Evolutionary conservation across 164 flowering plant species (phyloP).

Genomic region (Tinospora cordifolia): DNA sequence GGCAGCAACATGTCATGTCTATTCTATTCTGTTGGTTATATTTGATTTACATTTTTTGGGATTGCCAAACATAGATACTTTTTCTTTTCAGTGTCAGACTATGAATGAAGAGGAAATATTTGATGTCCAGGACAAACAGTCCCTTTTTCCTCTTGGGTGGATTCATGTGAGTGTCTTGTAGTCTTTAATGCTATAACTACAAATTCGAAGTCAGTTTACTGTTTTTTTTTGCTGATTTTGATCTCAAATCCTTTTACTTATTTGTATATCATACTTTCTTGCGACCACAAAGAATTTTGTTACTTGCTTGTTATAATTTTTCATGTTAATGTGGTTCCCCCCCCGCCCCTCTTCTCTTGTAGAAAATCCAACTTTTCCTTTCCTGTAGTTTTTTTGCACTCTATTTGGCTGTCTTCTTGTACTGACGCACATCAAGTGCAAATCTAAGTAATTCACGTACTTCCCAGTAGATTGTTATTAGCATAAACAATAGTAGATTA

Average conservation of each 20-base stretch:
- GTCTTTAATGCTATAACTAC: too few relatives aligned
- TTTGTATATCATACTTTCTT: background rate
- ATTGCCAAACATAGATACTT: background rate
- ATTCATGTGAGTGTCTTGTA: slow-evolving; percentile 66
- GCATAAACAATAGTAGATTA: too few relatives aligned
- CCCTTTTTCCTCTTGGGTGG: slow-evolving; percentile 96
- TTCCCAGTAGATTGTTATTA: too few relatives aligned
- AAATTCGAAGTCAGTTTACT: background rate
- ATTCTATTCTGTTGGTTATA: background rate
- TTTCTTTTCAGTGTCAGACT: slow-evolving; percentile 68
- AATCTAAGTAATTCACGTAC: too few relatives aligned
- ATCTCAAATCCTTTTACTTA: background rate
- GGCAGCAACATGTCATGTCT: background rate
- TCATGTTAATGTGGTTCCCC: background rate
- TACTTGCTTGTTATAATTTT: background rate
- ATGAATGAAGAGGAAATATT: slow-evolving; percentile 96
- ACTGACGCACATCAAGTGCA: background rate
- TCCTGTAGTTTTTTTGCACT: too few relatives aligned
- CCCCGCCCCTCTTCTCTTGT: background rate
- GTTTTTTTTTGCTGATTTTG: background rate
- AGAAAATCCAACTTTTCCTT: background rate
- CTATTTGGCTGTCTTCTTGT: background rate
- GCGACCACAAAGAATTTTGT: background rate
- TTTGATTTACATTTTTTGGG: background rate
- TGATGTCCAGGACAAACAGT: slow-evolving; percentile 88